A percentile compares a stretch with the other conserved stretches of the same genome.
Evolutionary conservation across 805 yeast genomes (phyloP).

Genomic region (Saccharomycopsis fodiens): DNA sequence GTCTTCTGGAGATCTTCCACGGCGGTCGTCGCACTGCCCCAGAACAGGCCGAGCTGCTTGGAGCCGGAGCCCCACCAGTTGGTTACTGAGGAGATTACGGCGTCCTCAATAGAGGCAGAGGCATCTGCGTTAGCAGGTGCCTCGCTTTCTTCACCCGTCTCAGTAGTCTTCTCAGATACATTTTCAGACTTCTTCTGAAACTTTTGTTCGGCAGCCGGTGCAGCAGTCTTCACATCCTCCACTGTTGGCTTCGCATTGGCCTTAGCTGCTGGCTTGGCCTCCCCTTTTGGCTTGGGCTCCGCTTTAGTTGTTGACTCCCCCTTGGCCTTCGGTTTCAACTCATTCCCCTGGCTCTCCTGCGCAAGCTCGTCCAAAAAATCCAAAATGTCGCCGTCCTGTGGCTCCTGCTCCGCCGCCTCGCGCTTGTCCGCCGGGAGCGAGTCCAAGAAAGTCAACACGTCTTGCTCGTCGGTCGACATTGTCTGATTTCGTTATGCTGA

Average conservation of each 20-base stretch:
- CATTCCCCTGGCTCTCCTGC: conserved; percentile 40
- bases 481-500: too few species aligned
- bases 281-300: too few species aligned
- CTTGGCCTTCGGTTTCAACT: conserved; percentile 25
- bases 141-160: background rate
- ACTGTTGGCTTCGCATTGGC: background rate
- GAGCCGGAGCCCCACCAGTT: conserved; percentile 66
- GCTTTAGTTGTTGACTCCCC: conserved; percentile 18
- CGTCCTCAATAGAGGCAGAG: conserved; percentile 22
- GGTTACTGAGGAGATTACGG: conserved; percentile 55
- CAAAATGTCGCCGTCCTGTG: conserved; percentile 33
- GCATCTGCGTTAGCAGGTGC: background rate
- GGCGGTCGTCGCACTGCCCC: conserved; percentile 54
- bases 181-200: too few species aligned
- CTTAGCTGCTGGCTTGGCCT: background rate
- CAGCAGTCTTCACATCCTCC: background rate
- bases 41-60: conserved; percentile 51
- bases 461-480: conserved; percentile 45
- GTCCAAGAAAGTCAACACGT: conserved; percentile 72
- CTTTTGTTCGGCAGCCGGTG: background rate
- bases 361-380: conserved; percentile 59
- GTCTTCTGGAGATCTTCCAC: conserved; percentile 22
- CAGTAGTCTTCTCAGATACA: background rate
- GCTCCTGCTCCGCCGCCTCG: conserved; percentile 35
- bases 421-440: conserved; percentile 61